phyloP scores from a whole-genome alignment of 2,329 filamentous ascomycete genomes.

The Beauveria australis region DNA sequence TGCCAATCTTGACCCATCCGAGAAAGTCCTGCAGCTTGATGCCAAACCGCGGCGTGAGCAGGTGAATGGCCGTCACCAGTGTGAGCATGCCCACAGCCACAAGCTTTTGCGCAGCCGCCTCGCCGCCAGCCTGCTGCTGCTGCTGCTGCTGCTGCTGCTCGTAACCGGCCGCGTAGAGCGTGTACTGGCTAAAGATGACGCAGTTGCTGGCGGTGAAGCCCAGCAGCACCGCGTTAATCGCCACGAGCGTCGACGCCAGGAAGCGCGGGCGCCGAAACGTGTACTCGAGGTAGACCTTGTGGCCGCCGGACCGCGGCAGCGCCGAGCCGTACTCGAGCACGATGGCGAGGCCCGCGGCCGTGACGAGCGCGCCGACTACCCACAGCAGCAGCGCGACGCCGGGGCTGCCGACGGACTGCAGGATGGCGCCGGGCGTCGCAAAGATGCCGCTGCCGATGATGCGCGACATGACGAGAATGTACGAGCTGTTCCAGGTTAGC shows the following conservation, averaged over 20 bases:
- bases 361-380: slow-evolving; percentile 53
- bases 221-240: slow-evolving; percentile 54
- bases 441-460: slow-evolving; percentile 67
- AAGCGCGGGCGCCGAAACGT: slow-evolving; percentile 56
- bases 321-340: slow-evolving; percentile 62
- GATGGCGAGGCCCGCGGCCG: slow-evolving; percentile 52
- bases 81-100: slow-evolving; percentile 51
- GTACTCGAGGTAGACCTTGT: slow-evolving; percentile 65
- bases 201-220: slow-evolving; percentile 64
- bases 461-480: slow-evolving; percentile 59
- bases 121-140: slow-evolving; percentile 33
- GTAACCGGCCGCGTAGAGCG: slow-evolving; percentile 48
- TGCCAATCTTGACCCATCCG: slow-evolving; percentile 54
- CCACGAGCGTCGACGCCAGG: slow-evolving; percentile 55
- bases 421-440: slow-evolving; percentile 60
- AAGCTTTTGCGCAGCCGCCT: slow-evolving; percentile 39
- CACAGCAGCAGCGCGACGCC: slow-evolving; percentile 56
- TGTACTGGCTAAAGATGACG: slow-evolving; percentile 60
- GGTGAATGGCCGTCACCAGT: slow-evolving; percentile 49
- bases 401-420: slow-evolving; percentile 57
- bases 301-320: slow-evolving; percentile 59
- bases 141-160: slow-evolving; percentile 31
- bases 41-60: slow-evolving; percentile 47
- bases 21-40: slow-evolving; percentile 53
- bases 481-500: slow-evolving; percentile 55